These are phyloP conservation scores for Trichoderma harzianum DNA, from an alignment of 2,329 filamentous ascomycete genomes.

Conservation along the genomic window DNA sequence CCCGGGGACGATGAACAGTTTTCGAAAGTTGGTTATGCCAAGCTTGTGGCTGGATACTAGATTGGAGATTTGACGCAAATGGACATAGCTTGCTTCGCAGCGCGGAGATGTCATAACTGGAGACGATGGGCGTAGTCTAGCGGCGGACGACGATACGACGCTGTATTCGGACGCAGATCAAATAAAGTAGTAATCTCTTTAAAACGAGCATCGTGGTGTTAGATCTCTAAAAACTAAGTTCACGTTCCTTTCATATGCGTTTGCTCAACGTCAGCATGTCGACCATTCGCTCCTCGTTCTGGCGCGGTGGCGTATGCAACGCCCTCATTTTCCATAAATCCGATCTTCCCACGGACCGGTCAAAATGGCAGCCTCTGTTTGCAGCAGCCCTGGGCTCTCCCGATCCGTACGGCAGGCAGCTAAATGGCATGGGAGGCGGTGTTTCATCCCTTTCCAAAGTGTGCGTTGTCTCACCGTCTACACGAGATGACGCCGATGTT, in stretches of 20 bases:
- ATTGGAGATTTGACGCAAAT: background rate
- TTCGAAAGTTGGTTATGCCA: background rate
- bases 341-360: background rate
- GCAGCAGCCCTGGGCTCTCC: background rate
- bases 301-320: background rate
- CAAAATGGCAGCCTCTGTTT: background rate
- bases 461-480: background rate
- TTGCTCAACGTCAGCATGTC: background rate
- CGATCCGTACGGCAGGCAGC: background rate
- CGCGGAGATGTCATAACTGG: background rate
- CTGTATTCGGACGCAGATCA: background rate
- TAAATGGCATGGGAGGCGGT: slow-evolving; percentile 1
- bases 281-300: background rate
- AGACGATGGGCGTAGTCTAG: background rate
- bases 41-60: background rate
- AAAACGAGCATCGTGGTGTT: background rate
- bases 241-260: background rate
- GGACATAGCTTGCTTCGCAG: background rate
- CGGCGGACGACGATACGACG: background rate
- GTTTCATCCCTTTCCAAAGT: background rate
- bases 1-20: background rate
- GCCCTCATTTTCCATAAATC: slow-evolving; percentile 1
- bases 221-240: background rate
- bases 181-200: background rate
- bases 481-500: background rate